These are phyloP conservation scores for Paramarasmius palmivorus DNA, from an alignment of 1,284 basidiomycete genomes.

Conservation along the genomic window DNA sequence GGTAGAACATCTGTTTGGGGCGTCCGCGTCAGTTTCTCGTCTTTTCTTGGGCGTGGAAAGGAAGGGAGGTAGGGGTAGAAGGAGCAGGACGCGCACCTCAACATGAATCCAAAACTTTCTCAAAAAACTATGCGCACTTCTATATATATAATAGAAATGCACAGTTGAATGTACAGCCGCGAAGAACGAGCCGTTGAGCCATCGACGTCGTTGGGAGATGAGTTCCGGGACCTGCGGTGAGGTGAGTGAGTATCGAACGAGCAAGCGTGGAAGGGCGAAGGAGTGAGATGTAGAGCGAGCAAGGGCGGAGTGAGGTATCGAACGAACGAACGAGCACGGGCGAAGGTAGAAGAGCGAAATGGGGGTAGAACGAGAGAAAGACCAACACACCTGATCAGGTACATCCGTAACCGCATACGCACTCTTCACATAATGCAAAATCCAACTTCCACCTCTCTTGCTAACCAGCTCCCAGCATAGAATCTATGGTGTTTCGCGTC, in stretches of 20 bases:
- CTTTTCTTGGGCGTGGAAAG: too few relatives aligned
- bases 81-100: slow-evolving; percentile 51
- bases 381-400: slow-evolving; percentile 73
- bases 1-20: slow-evolving; percentile 59
- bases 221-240: slow-evolving; percentile 72
- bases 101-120: slow-evolving; percentile 95
- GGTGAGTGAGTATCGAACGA: neutral
- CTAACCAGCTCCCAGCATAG: slow-evolving; percentile 94
- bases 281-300: too few relatives aligned
- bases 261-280: neutral
- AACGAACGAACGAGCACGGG: too few relatives aligned
- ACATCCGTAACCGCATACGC: slow-evolving; percentile 93
- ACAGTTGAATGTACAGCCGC: slow-evolving; percentile 89
- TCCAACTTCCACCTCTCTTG: slow-evolving; percentile 85
- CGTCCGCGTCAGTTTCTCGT: too few relatives aligned
- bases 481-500: slow-evolving; percentile 54
- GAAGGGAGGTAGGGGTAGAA: too few relatives aligned
- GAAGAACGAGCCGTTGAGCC: slow-evolving; percentile 98
- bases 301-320: too few relatives aligned
- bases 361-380: too few relatives aligned
- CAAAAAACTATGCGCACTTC: slow-evolving; percentile 80
- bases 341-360: too few relatives aligned
- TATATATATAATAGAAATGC: slow-evolving; percentile 92
- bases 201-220: slow-evolving; percentile 90
- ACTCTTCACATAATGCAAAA: slow-evolving; percentile 91